Percentiles rank a stretch among this genome's conserved stretches.
Conservation (phyloP, 2,329 filamentous ascomycete genomes). For the Aspergillus ustus region DNA sequence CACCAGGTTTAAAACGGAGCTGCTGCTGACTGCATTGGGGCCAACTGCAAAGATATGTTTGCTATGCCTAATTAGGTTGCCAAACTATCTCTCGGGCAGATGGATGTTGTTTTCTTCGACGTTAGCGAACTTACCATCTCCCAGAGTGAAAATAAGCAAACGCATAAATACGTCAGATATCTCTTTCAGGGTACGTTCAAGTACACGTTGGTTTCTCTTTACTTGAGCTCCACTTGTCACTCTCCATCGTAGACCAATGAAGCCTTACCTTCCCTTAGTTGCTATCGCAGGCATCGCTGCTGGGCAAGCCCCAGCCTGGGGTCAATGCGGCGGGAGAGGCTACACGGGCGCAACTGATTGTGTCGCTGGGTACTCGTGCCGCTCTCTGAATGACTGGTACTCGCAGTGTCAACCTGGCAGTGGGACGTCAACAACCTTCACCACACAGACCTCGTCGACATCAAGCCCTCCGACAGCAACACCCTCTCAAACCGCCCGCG, state of each 20-base stretch:
- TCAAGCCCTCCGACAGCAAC: neutral
- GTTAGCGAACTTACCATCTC: neutral
- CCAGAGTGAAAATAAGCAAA: neutral
- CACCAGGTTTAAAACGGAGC: neutral
- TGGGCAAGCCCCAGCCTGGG: conserved; percentile 3
- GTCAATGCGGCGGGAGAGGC: conserved; percentile 8
- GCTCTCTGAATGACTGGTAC: neutral
- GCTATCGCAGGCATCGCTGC: neutral
- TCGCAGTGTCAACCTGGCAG: neutral
- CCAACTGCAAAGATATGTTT: neutral
- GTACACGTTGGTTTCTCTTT: neutral
- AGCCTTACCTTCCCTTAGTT: neutral
- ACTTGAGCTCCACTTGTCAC: neutral
- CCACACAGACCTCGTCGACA: neutral
- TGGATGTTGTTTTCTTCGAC: neutral
- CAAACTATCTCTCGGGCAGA: neutral
- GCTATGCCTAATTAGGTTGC: neutral
- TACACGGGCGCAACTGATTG: conserved; percentile 7
- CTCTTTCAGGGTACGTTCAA: neutral
- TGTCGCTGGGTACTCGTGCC: neutral
- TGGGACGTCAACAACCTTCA: neutral
- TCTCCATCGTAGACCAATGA: neutral
- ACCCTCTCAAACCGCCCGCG: neutral
- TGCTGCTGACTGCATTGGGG: neutral
- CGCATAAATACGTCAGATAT: neutral